Evolutionary conservation across 2,329 filamentous ascomycete genomes (phyloP), one percentile per base, ranked within the genome.

Genomic region (Triangularia setosa): DNA sequence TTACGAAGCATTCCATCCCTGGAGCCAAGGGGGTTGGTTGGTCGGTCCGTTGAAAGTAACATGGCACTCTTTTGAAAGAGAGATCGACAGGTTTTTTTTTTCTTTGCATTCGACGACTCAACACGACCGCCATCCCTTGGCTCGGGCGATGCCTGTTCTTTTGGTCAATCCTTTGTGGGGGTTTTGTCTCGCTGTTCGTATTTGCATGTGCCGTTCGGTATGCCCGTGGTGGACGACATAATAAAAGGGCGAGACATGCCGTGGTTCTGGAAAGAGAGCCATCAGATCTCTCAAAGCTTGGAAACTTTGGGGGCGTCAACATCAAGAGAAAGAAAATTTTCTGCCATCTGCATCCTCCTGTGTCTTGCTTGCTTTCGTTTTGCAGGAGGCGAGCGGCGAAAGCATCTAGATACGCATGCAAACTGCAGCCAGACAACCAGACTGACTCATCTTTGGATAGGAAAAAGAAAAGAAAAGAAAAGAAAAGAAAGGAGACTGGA

Each of bases 141-240:
- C 57, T 59, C 48, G 33, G 18, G 18, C 35, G 56, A 30, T 40
- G 56, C 56, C 56, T 18, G 28, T 40, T 16, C 28, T 58, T 58
- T 18, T 30, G 56, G 21, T 59, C 57, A 14, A 55, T 25, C 57
- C 56, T 35, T 35, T 35, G 56, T 58, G 56, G 56, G 56, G 56
- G 56, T 40, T 12, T 12, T 23, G 24, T 54, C 48, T 40, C 14
- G 28, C 30, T 58, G 55, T 30, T 59, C 57, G 57, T 59, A 59
- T 59, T n/a, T 59, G 35, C 28, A 59, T 59, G 30, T 40, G 57
- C 57, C 57, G 27, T 58, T 55, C 56, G 56, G 56, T 58, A 58
- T 58, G 56, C 56, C 56, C 56, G 56, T 25, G 35, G 53, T 18
- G 6, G n/a, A 48, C 40, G 40, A 48, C 40, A 48, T 58, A 28